A percentile compares a stretch with the other conserved stretches of the same genome.
Conservation (phyloP, 768 basidiomycete genomes). For the Cantharellus anzutake region DNA sequence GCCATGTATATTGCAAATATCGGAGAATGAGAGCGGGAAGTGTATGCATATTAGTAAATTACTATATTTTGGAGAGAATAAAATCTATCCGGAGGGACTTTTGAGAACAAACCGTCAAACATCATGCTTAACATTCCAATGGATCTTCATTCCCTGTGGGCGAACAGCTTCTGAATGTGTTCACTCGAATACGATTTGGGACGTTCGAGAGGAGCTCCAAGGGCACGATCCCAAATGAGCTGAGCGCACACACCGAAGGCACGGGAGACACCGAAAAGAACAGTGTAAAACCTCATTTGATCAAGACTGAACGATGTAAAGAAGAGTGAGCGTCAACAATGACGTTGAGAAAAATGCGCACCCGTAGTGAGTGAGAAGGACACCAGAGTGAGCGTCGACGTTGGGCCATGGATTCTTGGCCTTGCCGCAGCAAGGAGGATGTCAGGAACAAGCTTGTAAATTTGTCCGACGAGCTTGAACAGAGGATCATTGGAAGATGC, state of each 20-base stretch:
- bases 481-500: conserved; percentile 74
- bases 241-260: conserved; percentile 81
- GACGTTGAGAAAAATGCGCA: conserved; percentile 5
- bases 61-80: too few relatives aligned
- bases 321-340: neutral
- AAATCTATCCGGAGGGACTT: too few relatives aligned
- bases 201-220: conserved; percentile 78
- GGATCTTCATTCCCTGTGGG: conserved; percentile 22
- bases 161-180: conserved; percentile 65
- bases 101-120: too few relatives aligned
- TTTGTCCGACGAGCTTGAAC: conserved; percentile 86
- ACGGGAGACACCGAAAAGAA: conserved; percentile 91
- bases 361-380: conserved; percentile 64
- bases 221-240: conserved; percentile 83
- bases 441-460: conserved; percentile 74
- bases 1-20: too few relatives aligned
- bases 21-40: too few relatives aligned
- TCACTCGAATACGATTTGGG: conserved; percentile 81
- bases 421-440: conserved; percentile 85
- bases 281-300: conserved; percentile 94
- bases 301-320: conserved; percentile 28
- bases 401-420: conserved; percentile 95
- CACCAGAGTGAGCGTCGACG: conserved; percentile 93
- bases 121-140: too few relatives aligned
- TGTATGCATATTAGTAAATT: too few relatives aligned